Base-by-base conservation (phyloP, 257 asterid genomes). In the Solanum piurae region DNA sequence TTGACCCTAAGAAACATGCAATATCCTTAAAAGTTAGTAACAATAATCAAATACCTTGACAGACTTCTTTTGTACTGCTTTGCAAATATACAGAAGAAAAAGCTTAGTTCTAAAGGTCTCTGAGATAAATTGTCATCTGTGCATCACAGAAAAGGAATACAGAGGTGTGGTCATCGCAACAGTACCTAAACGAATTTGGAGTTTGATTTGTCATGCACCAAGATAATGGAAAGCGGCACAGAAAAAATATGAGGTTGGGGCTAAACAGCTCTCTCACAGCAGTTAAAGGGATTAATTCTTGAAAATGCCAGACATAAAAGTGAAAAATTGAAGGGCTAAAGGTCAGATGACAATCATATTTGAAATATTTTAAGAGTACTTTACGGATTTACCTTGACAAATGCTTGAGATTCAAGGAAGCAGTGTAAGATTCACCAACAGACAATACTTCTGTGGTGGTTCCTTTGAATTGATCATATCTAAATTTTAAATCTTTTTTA, bases 1-100 rank as follows among this genome's bases (percentile, higher is more conserved):
- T 71, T 89, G 89, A 75, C 94, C 98, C 98, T 95, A 83, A 60
- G 87, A 72, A 71, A 83, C 25, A 72, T 6, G 46, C 44, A 52
- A 25, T 29, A 25, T 27, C 80, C 55, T 60, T 66, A 77, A 40
- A 76, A 12, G 4, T n/a, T 55, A 4, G 36, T n/a, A 40, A 76
- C 23, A 40, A 40, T n/a, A n/a, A 76, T 76, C 36, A 0, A 13
- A 7, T 25, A 75, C 33, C 8, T 12, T 7, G 60, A 1, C 11
- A 37, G 4, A 36, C 16, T 34, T 10, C 1, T 9, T 37, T 37
- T 75, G 7, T 10, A 37, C 33, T 37, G 1, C 33, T 21, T 8
- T 11, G 55, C 33, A 25, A 10, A 23, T 23, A 76, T 12, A 42
- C 83, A 38, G 83, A 38, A 74, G 46, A 23, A 25, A 12, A 20